phyloP scores from a whole-genome alignment of 2,329 filamentous ascomycete species.

The Colletotrichum zoysiae region DNA sequence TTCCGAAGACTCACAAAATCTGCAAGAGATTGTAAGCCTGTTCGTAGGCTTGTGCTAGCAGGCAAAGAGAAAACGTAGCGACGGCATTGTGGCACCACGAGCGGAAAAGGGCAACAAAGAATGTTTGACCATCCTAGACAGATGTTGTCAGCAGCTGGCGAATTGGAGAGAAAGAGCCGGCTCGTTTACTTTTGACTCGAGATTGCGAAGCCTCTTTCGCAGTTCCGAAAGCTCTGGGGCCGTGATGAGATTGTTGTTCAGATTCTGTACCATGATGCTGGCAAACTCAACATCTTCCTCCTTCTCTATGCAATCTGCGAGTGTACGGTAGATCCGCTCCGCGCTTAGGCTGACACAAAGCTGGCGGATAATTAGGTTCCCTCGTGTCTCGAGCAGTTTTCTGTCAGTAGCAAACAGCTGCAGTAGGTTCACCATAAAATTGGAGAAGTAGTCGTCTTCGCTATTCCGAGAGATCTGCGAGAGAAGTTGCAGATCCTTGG shows the following conservation, averaged over 20 bases:
- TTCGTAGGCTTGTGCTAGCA: constrained; percentile 97
- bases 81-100: constrained; percentile 99
- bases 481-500: constrained; percentile 89
- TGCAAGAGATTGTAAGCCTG: constrained; percentile 96
- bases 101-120: constrained; percentile 93
- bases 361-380: constrained; percentile 96
- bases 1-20: constrained; percentile 77
- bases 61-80: constrained; percentile 94
- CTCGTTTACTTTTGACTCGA: constrained; percentile 79
- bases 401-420: constrained; percentile 97
- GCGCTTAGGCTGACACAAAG: constrained; percentile 93
- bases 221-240: constrained; percentile 93
- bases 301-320: constrained; percentile 96
- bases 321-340: constrained; percentile 93
- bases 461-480: constrained; percentile 97
- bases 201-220: constrained; percentile 87
- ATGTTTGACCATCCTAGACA: constrained; percentile 89
- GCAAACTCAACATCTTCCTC: constrained; percentile 99
- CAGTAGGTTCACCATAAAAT: constrained; percentile 97
- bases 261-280: constrained; percentile 98
- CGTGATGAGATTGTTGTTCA: constrained; percentile 99
- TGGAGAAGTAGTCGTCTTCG: constrained; percentile 96
- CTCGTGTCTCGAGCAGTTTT: constrained; percentile 88
- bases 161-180: background rate
- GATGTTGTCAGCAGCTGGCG: constrained; percentile 6